Evolutionary conservation across 1,284 basidiomycete species (phyloP), one percentile per base, ranked within the genome.

Genomic region (Acaromyces ingoldii): DNA sequence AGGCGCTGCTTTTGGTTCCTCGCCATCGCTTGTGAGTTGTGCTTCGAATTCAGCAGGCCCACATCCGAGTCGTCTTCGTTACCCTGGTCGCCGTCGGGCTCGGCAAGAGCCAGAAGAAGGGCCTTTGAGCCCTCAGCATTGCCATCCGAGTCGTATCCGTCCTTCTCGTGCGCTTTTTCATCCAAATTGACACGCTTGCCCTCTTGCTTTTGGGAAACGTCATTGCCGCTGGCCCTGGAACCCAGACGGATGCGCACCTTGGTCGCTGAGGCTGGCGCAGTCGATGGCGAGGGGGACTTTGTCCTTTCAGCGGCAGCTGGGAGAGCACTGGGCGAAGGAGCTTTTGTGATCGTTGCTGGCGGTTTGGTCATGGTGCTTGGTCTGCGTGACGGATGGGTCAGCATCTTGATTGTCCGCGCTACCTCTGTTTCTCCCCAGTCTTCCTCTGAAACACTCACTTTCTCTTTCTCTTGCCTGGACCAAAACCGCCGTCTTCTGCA

Each of bases 331-430:
- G 13, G 10, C 15, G 44, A 29, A 3, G 21, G 25, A 26, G 34
- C 13, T 4, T 21, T 49, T 10, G 48, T 49, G 37, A 49, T 49
- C 13, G 48, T 49, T n/a, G 48, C 37, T 13, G 48, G 48, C 13
- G 48, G 48, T 38, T 24, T 36, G 11, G 48, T 25, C 48, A 49
- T 49, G 15, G 37, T 49, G 33, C 48, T 49, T 11, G 48, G 48
- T 40, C 48, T 37, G 19, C 38, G 15, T 7, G 19, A 6, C 6
- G n/a, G 6, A 19, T 7, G 36, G 7, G 36, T 17, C 36, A 17
- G 36, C 36, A 22, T 10, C 9, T 38, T 6, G 36, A n/a, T 6
- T n/a, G 21, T 38, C 36, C 9, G n/a, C n/a, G n/a, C n/a, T n/a
- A n/a, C n/a, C n/a, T n/a, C n/a, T n/a, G n/a, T n/a, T n/a, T n/a